Conservation (phyloP, 2,329 filamentous ascomycete species). For the Bipolaris oryzae region DNA sequence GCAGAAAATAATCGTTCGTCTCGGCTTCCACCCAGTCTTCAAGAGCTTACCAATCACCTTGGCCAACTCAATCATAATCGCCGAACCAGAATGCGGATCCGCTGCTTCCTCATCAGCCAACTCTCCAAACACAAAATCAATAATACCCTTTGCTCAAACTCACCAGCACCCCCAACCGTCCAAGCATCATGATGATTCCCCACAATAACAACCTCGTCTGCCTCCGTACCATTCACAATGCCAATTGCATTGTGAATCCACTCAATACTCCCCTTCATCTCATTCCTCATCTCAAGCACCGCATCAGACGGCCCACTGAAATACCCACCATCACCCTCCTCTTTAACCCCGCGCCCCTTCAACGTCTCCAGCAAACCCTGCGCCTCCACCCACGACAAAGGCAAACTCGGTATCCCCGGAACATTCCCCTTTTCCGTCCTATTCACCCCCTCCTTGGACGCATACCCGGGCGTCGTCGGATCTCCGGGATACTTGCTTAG, state of each 20-base stretch:
- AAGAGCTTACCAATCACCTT: slow-evolving; percentile 57
- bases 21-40: slow-evolving; percentile 58
- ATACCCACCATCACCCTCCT: slow-evolving; percentile 45
- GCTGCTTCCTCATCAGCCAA: slow-evolving; percentile 26
- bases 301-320: slow-evolving; percentile 55
- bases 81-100: slow-evolving; percentile 59
- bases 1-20: slow-evolving; percentile 39
- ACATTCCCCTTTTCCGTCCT: slow-evolving; percentile 63
- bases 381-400: slow-evolving; percentile 82
- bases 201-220: slow-evolving; percentile 59
- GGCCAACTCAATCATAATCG: slow-evolving; percentile 56
- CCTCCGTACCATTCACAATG: slow-evolving; percentile 68
- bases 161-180: slow-evolving; percentile 57
- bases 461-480: slow-evolving; percentile 63
- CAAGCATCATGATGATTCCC: slow-evolving; percentile 62
- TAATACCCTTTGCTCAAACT: neutral
- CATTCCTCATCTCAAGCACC: slow-evolving; percentile 57
- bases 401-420: slow-evolving; percentile 81
- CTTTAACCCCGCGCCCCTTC: slow-evolving; percentile 74
- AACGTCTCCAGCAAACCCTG: slow-evolving; percentile 81
- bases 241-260: slow-evolving; percentile 77
- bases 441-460: slow-evolving; percentile 82
- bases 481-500: slow-evolving; percentile 61
- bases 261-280: slow-evolving; percentile 78
- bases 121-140: neutral